Conservation (phyloP, 78 protist genomes). For the Polysphondylium violaceum region DNA sequence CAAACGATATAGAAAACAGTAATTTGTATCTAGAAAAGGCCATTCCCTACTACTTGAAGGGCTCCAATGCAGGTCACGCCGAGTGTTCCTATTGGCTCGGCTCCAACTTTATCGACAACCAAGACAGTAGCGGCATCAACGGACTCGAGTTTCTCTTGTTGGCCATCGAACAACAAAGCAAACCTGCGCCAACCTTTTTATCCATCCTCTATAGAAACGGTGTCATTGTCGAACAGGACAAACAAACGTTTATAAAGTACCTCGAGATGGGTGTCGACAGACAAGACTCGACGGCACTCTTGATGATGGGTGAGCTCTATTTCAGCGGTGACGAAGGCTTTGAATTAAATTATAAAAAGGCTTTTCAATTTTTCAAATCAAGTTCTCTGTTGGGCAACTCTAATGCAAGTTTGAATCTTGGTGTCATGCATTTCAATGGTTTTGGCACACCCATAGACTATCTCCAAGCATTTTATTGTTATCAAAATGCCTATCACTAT, state of each 20-base stretch:
- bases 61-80: constrained; percentile 4
- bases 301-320: constrained; percentile 51
- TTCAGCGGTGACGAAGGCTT: constrained; percentile 17
- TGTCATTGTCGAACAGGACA: background rate
- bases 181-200: constrained; percentile 28
- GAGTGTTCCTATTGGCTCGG: constrained; percentile 34
- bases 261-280: constrained; percentile 18
- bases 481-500: constrained; percentile 39
- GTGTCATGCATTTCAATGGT: constrained; percentile 70
- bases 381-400: constrained; percentile 31
- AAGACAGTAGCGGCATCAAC: background rate
- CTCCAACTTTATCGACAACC: constrained; percentile 4
- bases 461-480: constrained; percentile 46
- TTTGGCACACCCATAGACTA: constrained; percentile 22
- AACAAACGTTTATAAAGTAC: background rate
- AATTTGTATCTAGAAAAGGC: background rate
- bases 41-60: constrained; percentile 2
- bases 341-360: constrained; percentile 27
- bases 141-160: constrained; percentile 4
- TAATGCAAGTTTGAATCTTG: constrained; percentile 53
- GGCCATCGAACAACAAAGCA: constrained; percentile 45
- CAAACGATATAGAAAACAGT: background rate
- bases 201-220: constrained; percentile 40
- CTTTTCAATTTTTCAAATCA: constrained; percentile 29
- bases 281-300: constrained; percentile 14